Conservation (phyloP, 148 eudicot genomes). For the Spergularia marina region DNA sequence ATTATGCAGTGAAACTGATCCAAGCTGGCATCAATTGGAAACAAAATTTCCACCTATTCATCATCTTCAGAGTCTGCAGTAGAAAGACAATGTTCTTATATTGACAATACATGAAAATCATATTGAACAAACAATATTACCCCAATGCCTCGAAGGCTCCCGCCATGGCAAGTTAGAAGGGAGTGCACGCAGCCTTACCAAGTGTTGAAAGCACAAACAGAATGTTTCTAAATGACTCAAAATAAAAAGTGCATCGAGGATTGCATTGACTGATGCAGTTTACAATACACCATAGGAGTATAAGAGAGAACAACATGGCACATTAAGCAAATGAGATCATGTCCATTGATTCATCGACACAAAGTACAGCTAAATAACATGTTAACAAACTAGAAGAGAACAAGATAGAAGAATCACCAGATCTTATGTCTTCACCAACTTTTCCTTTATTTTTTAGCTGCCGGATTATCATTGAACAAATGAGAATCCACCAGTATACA, state of each 20-base stretch:
- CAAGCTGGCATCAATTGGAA: conserved; percentile 13
- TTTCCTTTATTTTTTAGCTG: conserved; percentile 85
- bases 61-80: conserved; percentile 55
- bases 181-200: too few relatives aligned
- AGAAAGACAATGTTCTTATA: conserved; percentile 6
- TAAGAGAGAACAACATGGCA: too few relatives aligned
- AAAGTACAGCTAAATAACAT: not conserved
- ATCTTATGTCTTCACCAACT: conserved; percentile 97
- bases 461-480: conserved; percentile 73
- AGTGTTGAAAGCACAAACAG: too few relatives aligned
- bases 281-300: too few relatives aligned
- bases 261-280: too few relatives aligned
- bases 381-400: not conserved
- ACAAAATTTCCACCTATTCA: conserved; percentile 30
- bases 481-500: conserved; percentile 97
- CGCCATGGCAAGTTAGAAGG: too few relatives aligned
- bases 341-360: not conserved
- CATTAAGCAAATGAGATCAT: not conserved
- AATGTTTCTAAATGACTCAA: too few relatives aligned
- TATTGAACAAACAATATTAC: too few relatives aligned
- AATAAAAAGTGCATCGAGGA: too few relatives aligned
- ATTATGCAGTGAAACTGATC: conserved; percentile 7
- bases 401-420: conserved; percentile 45
- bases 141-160: not conserved
- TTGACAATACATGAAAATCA: not conserved